Base-by-base conservation (phyloP, 306 rosid species). In the Cucurbita argyrosperma region DNA sequence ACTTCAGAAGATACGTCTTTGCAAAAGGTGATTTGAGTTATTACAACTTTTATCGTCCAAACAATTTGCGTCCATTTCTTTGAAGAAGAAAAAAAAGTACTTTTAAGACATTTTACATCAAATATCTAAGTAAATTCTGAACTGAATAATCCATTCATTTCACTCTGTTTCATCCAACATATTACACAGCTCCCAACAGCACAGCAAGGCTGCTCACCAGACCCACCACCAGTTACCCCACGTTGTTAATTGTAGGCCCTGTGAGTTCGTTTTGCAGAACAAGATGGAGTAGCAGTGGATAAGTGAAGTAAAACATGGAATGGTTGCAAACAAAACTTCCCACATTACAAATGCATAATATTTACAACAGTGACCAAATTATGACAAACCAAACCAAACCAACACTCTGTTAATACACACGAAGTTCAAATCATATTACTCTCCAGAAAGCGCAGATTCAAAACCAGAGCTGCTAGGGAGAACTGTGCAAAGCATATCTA, bases 311-410 rank as follows among this genome's bases (percentile, higher is more conserved):
- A 62, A 7, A 63, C 70, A 39, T 38, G 50, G 50, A 39, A 63
- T 39, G 49, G 23, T 10, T 40, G 50, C 50, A 63, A 5, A 62
- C 3, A 18, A 4, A 63, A 63, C 51, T 40, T 63, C 50, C 71
- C 71, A 43, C 19, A 18, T 43, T 10, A 19, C 51, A 43, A 43
- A 43, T 47, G 49, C 43, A 67, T 12, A 30, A 47, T 49, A 43
- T 45, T n/a, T 66, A 66, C 39, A 65, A 42, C 52, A 64, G 67
- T 35, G 37, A 42, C 10, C 5, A 42, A 9, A 64, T 43, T 64
- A 10, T 64, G 69, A 39, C 70, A 40, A 63, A 63, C 70, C 70
- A 40, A 63, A 63, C 70, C 70, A 40, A 63, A 63, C 70, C 50
- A 42, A 21, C 72, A 45, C 72, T 35, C 18, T 16, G 56, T 13